phyloP scores from a whole-genome alignment of 2,329 filamentous ascomycete genomes.

The Penicillium sclerotiorum region DNA sequence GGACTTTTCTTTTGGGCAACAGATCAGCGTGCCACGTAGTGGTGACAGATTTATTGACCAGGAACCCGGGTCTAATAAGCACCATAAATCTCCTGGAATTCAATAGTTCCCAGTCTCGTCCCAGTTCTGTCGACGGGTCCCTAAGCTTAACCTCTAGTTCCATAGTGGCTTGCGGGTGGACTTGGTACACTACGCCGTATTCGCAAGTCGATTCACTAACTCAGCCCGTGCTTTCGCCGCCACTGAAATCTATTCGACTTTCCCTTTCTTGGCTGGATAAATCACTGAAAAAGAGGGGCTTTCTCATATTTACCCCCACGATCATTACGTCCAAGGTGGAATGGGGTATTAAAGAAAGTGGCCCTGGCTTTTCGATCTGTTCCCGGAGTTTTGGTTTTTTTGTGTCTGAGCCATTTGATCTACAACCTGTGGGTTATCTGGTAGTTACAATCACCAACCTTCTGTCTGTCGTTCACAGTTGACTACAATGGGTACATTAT shows the following conservation, averaged over 20 bases:
- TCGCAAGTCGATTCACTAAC: neutral
- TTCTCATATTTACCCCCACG: constrained; percentile 2
- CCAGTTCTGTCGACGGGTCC: no score
- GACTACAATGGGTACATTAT: constrained; percentile 30
- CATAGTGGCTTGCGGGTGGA: neutral
- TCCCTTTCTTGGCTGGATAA: neutral
- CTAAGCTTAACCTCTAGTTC: neutral
- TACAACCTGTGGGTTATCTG: constrained; percentile 1
- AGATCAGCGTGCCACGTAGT: neutral
- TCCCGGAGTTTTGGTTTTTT: neutral
- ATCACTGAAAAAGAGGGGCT: constrained; percentile 3
- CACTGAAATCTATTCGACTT: neutral
- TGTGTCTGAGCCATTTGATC: neutral
- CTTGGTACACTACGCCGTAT: neutral
- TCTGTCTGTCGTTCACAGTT: neutral
- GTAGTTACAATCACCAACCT: neutral
- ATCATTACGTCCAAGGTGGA: constrained; percentile 4
- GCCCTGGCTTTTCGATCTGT: constrained; percentile 9
- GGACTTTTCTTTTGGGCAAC: neutral
- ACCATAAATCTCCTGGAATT: neutral
- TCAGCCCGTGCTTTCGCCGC: neutral
- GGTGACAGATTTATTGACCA: no score
- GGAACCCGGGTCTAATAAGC: neutral
- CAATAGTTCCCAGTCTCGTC: neutral
- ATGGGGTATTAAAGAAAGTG: constrained; percentile 14